These are phyloP conservation scores for Asterella californica DNA, from an alignment of 225 moss, liverwort and hornwort genomes.

Conservation along the genomic window DNA sequence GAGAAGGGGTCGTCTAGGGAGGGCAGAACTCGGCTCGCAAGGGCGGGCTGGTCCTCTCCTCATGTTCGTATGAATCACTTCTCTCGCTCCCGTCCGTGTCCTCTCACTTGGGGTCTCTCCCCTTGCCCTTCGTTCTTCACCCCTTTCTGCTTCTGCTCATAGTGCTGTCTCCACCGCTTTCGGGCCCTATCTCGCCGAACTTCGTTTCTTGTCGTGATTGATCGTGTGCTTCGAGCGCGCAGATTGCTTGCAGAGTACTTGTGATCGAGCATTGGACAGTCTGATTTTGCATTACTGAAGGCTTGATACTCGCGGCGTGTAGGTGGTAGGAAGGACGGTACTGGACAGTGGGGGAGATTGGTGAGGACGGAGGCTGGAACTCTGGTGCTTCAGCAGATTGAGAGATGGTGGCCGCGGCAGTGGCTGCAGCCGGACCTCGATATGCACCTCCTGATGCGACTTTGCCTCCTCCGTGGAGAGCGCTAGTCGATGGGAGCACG, in stretches of 20 bases:
- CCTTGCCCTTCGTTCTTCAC: background rate
- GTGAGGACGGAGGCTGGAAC: background rate
- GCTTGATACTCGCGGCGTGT: background rate
- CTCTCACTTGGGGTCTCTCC: background rate
- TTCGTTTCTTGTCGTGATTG: background rate
- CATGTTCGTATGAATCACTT: background rate
- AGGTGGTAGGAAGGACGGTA: background rate
- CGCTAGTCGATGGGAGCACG: constrained; percentile 81
- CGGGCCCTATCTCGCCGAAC: background rate
- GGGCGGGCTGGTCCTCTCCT: background rate
- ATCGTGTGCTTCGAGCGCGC: background rate
- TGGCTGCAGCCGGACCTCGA: constrained; percentile 74
- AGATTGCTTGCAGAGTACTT: background rate
- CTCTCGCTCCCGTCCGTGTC: background rate
- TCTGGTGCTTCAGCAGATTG: background rate
- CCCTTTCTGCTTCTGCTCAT: background rate
- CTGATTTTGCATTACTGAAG: background rate
- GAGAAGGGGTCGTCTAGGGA: background rate
- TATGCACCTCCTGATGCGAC: constrained; percentile 89
- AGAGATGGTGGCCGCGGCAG: constrained; percentile 88
- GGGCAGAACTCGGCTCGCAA: constrained; percentile 4
- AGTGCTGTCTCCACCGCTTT: background rate
- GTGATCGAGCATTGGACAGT: background rate
- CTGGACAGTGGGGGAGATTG: background rate
- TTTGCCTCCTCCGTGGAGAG: constrained; percentile 78